Evolutionary conservation across 2,329 filamentous ascomycete genomes (phyloP).

Genomic region (Alternaria alternata): DNA sequence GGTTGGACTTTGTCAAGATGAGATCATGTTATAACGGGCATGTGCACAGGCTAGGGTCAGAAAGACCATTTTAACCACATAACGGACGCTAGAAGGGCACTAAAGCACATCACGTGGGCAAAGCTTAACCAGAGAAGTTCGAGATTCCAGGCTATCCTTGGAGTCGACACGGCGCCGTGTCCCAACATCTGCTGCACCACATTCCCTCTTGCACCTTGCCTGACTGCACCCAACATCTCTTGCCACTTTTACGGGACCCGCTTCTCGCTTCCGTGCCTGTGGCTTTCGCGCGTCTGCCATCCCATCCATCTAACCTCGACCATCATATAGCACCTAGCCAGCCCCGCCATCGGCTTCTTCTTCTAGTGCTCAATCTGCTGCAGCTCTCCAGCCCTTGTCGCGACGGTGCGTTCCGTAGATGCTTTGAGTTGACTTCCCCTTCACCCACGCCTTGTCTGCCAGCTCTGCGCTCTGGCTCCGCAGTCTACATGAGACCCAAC

Average conservation of each 20-base stretch:
- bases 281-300: slow-evolving; percentile 6
- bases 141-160: slow-evolving; percentile 17
- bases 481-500: slow-evolving; percentile 63
- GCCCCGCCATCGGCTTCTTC: slow-evolving; percentile 21
- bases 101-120: slow-evolving; percentile 14
- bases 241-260: slow-evolving; percentile 24
- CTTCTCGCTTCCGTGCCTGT: slow-evolving; percentile 16
- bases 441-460: slow-evolving; percentile 15
- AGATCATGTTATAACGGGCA: slow-evolving; percentile 14
- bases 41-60: slow-evolving; percentile 18
- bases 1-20: slow-evolving; percentile 23
- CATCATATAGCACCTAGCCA: slow-evolving; percentile 25
- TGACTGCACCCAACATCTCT: slow-evolving; percentile 21
- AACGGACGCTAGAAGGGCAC: slow-evolving; percentile 9
- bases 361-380: slow-evolving; percentile 13
- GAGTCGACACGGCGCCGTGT: slow-evolving; percentile 16
- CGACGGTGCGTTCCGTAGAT: slow-evolving; percentile 29
- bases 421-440: slow-evolving; percentile 27
- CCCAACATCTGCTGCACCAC: slow-evolving; percentile 30
- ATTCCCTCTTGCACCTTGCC: slow-evolving; percentile 13
- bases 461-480: slow-evolving; percentile 34
- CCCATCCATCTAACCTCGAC: slow-evolving; percentile 7
- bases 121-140: slow-evolving; percentile 11
- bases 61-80: slow-evolving; percentile 17
- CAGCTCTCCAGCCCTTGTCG: slow-evolving; percentile 22